Conservation (phyloP, 1,284 basidiomycete genomes). For the Ustilago sp. region DNA sequence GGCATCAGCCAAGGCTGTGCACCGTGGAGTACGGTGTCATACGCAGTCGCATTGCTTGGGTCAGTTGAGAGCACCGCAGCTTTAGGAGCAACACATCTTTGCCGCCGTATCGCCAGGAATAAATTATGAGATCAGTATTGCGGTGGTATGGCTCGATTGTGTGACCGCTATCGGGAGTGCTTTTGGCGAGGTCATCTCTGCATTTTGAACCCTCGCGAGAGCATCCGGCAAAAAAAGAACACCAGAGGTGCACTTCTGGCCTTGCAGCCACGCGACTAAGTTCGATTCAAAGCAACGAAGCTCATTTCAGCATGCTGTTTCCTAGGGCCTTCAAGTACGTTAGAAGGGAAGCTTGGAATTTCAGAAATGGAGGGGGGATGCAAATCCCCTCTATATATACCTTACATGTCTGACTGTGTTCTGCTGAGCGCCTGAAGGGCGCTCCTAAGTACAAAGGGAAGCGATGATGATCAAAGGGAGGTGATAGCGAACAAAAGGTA, state of each 20-base stretch:
- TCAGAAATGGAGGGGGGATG: too few species aligned
- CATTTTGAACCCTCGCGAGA: conserved; percentile 12
- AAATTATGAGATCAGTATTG: neutral
- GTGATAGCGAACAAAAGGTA: too few species aligned
- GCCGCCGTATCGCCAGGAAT: neutral
- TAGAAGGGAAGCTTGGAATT: too few species aligned
- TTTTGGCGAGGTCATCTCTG: neutral
- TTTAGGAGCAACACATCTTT: neutral
- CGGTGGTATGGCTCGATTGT: neutral
- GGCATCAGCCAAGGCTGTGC: conserved; percentile 7
- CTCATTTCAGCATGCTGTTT: too few species aligned
- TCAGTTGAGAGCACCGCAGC: neutral
- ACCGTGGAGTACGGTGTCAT: neutral
- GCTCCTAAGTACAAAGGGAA: too few species aligned
- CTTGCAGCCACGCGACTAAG: conserved; percentile 14
- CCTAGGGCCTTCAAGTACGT: too few species aligned
- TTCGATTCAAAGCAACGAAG: neutral
- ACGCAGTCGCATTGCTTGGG: neutral
- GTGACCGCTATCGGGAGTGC: neutral
- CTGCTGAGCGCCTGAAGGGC: too few species aligned
- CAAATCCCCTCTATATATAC: too few species aligned
- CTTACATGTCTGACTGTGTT: too few species aligned
- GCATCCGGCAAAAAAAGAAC: neutral
- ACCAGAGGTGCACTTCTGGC: conserved; percentile 6
- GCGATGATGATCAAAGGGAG: too few species aligned